Evolutionary conservation across 139 green algal species (phyloP).

Genomic region (Pycnococcus provasolii): DNA sequence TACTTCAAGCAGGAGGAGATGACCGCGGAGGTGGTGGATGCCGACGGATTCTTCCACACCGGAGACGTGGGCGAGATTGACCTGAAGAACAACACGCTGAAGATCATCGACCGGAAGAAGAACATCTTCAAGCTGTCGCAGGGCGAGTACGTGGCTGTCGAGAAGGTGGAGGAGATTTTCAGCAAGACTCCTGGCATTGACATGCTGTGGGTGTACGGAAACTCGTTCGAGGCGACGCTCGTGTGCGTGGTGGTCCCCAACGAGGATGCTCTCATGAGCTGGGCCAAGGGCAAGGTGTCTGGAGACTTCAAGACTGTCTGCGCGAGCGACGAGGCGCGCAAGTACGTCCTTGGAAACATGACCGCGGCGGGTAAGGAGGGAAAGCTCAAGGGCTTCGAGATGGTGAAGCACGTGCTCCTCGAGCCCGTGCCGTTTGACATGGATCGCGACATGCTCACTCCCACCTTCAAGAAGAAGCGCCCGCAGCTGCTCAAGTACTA

Average conservation of each 20-base stretch:
- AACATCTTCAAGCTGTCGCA: constrained; percentile 91
- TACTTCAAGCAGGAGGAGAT: constrained; percentile 42
- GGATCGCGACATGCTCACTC: constrained; percentile 75
- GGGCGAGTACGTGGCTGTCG: constrained; percentile 93
- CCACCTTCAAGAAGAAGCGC: constrained; percentile 84
- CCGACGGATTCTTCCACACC: constrained; percentile 45
- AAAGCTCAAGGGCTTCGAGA: constrained; percentile 42
- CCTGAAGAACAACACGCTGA: constrained; percentile 48
- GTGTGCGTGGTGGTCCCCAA: constrained; percentile 77
- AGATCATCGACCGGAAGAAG: constrained; percentile 71
- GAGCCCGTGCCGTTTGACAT: constrained; percentile 69
- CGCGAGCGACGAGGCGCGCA: neutral
- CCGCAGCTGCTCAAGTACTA: constrained; percentile 52
- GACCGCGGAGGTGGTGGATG: constrained; percentile 38
- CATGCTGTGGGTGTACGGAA: constrained; percentile 38
- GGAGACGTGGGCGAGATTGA: constrained; percentile 39
- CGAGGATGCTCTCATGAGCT: constrained; percentile 55
- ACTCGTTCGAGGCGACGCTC: constrained; percentile 35
- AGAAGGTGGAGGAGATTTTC: constrained; percentile 89
- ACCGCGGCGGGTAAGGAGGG: constrained; percentile 19
- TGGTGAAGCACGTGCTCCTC: constrained; percentile 43
- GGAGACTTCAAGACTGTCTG: neutral
- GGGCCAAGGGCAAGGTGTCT: constrained; percentile 24
- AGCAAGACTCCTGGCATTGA: constrained; percentile 25
- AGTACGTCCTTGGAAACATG: constrained; percentile 29